Conservation (phyloP, 2,329 filamentous ascomycete genomes). For the Colletotrichum camelliae region DNA sequence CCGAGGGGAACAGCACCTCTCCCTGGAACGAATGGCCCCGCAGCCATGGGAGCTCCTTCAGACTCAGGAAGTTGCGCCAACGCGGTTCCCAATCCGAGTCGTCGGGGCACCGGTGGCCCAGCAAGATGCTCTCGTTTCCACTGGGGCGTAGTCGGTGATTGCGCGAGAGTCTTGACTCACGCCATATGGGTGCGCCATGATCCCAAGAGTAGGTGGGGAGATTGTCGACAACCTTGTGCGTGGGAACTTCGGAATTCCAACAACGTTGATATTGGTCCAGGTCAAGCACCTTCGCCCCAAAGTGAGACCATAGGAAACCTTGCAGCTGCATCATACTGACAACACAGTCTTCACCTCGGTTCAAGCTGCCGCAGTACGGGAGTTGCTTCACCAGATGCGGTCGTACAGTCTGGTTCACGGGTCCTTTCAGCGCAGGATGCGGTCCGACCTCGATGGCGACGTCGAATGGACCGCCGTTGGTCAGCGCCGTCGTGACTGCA, state of each 20-base stretch:
- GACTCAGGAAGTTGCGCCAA: conserved; percentile 18
- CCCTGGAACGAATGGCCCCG: conserved; percentile 51
- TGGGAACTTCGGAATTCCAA: background rate
- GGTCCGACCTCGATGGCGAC: background rate
- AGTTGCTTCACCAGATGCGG: background rate
- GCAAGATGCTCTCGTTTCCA: background rate
- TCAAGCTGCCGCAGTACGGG: background rate
- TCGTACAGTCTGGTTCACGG: background rate
- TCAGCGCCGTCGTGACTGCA: background rate
- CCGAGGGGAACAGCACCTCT: conserved; percentile 43
- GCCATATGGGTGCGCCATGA: background rate
- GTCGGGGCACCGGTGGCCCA: background rate
- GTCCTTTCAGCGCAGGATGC: background rate
- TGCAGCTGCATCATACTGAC: background rate
- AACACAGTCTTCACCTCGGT: background rate
- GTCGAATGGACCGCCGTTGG: conserved; percentile 22
- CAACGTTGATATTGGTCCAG: background rate
- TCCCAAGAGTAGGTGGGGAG: conserved; percentile 24
- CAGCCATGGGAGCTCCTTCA: conserved; percentile 46
- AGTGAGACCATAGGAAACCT: background rate
- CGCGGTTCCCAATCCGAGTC: background rate
- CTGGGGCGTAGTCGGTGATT: conserved; percentile 15
- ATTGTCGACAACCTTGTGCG: conserved; percentile 22
- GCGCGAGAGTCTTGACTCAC: background rate
- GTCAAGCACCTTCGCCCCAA: background rate